These are phyloP conservation scores for Geoglossum glabrum DNA, from an alignment of 495 filamentous ascomycete genomes.

Conservation along the genomic window DNA sequence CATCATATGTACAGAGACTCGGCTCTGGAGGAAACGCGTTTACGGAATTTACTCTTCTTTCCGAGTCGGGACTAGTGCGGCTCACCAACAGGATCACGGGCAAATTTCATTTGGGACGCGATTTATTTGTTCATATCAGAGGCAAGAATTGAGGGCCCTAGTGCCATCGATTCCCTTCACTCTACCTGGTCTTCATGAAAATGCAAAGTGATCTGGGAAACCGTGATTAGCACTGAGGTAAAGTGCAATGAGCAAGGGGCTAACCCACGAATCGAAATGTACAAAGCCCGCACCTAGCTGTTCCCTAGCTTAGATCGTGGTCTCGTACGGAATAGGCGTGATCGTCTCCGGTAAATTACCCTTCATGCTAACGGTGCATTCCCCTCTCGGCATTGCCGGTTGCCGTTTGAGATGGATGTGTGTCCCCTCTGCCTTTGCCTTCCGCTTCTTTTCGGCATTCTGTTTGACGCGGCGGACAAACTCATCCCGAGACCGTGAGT, in stretches of 20 bases:
- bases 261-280: not conserved
- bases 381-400: constrained; percentile 57
- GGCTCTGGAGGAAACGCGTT: not conserved
- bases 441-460: constrained; percentile 75
- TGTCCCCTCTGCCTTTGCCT: constrained; percentile 76
- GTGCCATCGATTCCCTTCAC: not conserved
- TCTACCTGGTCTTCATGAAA: not conserved
- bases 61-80: not conserved
- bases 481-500: constrained; percentile 82
- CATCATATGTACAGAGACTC: too few species aligned
- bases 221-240: not conserved
- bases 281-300: not conserved
- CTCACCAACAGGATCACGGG: not conserved
- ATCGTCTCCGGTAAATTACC: constrained; percentile 79
- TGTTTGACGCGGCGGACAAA: constrained; percentile 92
- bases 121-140: not conserved
- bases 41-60: not conserved
- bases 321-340: constrained; percentile 85
- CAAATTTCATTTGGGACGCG: too few species aligned
- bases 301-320: constrained; percentile 60
- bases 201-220: not conserved
- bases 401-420: constrained; percentile 83
- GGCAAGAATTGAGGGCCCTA: not conserved
- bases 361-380: constrained; percentile 51
- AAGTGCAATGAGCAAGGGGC: not conserved